Conservation (phyloP, 805 yeast species). For the Isabelozyma pseudorhagii region DNA sequence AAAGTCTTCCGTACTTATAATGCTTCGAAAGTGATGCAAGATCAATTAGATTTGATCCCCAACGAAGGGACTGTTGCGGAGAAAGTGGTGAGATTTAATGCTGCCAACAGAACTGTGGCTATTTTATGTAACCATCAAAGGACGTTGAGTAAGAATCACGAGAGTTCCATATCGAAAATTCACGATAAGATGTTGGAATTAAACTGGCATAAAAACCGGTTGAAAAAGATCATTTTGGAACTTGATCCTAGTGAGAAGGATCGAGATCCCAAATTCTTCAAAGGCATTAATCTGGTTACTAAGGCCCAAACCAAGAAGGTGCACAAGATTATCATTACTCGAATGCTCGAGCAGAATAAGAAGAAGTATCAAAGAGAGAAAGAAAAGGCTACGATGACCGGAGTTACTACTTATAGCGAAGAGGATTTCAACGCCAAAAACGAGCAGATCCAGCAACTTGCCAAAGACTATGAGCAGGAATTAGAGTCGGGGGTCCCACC, state of each 20-base stretch:
- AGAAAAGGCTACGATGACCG: constrained; percentile 58
- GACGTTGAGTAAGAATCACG: constrained; percentile 83
- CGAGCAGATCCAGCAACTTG: constrained; percentile 50
- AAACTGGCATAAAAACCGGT: constrained; percentile 77
- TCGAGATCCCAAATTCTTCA: constrained; percentile 58
- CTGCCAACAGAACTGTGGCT: constrained; percentile 94
- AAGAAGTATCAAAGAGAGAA: constrained; percentile 74
- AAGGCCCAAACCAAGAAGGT: constrained; percentile 62
- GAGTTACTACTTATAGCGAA: constrained; percentile 17
- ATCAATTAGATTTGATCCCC: constrained; percentile 80
- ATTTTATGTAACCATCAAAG: constrained; percentile 96
- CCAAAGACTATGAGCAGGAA: constrained; percentile 54
- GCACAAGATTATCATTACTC: constrained; percentile 56
- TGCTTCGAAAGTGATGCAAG: constrained; percentile 96
- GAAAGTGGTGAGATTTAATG: constrained; percentile 83
- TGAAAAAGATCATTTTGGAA: constrained; percentile 65
- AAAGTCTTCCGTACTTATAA: constrained; percentile 96
- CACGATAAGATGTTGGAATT: constrained; percentile 75
- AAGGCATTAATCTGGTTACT: constrained; percentile 62
- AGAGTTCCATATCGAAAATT: constrained; percentile 73
- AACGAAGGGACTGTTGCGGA: constrained; percentile 86
- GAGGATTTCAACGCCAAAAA: constrained; percentile 59
- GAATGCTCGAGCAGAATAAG: constrained; percentile 60
- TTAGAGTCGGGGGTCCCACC: constrained; percentile 56
- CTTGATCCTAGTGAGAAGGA: constrained; percentile 54